phyloP scores from a whole-genome alignment of 495 filamentous ascomycete species.

The Sordaria brevicollis region DNA sequence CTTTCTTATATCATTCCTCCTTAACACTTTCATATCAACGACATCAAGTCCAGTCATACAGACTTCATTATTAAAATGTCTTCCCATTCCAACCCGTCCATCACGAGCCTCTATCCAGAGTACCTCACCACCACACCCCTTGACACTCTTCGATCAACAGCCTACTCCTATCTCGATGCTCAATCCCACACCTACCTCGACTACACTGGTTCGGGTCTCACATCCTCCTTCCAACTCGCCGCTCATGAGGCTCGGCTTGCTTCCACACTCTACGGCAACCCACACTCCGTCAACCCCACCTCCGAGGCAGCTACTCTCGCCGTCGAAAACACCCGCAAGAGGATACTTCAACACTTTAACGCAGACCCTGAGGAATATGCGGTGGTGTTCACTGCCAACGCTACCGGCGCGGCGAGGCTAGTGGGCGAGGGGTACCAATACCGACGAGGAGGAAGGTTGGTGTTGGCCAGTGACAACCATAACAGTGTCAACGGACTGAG shows the following conservation, averaged over 20 bases:
- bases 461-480: slow-evolving; percentile 26
- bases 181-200: slow-evolving; percentile 26
- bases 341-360: slow-evolving; percentile 43
- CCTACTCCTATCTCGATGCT: slow-evolving; percentile 23
- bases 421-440: slow-evolving; percentile 39
- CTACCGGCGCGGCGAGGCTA: slow-evolving; percentile 47
- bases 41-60: background rate
- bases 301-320: slow-evolving; percentile 33
- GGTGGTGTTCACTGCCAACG: slow-evolving; percentile 52
- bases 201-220: slow-evolving; percentile 25
- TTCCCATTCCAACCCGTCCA: background rate
- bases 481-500: slow-evolving; percentile 27
- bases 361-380: slow-evolving; percentile 47
- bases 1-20: background rate
- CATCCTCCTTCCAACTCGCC: slow-evolving; percentile 14
- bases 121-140: slow-evolving; percentile 16
- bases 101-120: slow-evolving; percentile 15
- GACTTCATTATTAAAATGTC: background rate
- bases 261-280: slow-evolving; percentile 44
- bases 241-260: slow-evolving; percentile 16
- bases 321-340: slow-evolving; percentile 35
- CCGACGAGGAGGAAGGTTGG: background rate
- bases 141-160: slow-evolving; percentile 14
- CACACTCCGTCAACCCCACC: slow-evolving; percentile 46
- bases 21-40: background rate